phyloP scores from a whole-genome alignment of 2,329 filamentous ascomycete genomes.

The Nothophoma quercina region DNA sequence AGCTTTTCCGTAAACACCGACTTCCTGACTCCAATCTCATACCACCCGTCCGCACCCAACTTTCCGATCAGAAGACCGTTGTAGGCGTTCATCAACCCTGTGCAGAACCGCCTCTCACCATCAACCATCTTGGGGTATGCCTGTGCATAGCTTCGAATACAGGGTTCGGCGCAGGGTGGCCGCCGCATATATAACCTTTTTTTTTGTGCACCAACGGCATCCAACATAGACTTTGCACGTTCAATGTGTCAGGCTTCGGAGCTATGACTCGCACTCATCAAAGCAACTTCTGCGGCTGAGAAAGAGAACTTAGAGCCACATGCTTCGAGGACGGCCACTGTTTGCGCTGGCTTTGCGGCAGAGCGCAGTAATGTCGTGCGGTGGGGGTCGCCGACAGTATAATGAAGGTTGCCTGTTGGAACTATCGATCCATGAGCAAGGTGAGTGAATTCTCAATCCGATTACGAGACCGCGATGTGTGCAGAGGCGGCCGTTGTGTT shows the following conservation, averaged over 20 bases:
- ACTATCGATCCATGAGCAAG: no score
- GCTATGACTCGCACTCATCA: neutral
- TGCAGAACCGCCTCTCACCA: conserved; percentile 58
- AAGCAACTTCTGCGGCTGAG: neutral
- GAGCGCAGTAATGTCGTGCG: neutral
- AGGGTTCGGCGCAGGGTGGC: neutral
- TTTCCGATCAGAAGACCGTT: conserved; percentile 55
- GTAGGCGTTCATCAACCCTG: conserved; percentile 53
- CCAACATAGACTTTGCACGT: neutral
- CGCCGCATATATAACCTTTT: neutral
- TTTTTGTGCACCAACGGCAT: neutral
- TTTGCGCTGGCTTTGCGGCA: neutral
- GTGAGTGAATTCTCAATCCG: no score
- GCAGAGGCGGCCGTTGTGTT: no score
- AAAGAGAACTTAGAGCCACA: neutral
- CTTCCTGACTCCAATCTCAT: conserved; percentile 51
- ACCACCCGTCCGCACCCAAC: conserved; percentile 59
- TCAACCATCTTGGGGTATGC: conserved; percentile 55
- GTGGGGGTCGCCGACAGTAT: no score
- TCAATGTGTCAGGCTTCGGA: neutral
- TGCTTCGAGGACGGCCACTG: neutral
- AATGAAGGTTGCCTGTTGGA: no score
- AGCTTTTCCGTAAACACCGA: neutral
- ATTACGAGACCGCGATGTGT: no score
- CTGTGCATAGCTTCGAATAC: conserved; percentile 54